Conservation (phyloP, 805 yeast species). For the Kuraishia ogatae region DNA sequence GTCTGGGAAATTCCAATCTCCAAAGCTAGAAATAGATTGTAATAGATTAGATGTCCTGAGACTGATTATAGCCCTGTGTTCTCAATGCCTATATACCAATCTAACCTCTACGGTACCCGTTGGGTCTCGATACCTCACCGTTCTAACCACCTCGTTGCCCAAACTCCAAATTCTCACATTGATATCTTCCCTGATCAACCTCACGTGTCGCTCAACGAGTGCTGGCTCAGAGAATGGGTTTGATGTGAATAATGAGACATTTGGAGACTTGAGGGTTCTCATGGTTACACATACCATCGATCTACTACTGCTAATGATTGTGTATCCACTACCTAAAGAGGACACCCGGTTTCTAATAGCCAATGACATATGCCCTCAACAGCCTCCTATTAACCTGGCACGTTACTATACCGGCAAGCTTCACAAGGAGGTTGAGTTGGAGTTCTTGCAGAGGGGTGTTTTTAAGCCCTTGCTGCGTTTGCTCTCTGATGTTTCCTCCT, state of each 20-base stretch:
- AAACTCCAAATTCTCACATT: constrained; percentile 38
- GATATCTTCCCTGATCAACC: constrained; percentile 65
- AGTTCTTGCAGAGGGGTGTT: constrained; percentile 37
- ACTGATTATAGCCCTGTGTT: constrained; percentile 49
- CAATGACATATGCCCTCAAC: constrained; percentile 18
- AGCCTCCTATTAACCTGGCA: constrained; percentile 36
- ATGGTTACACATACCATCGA: constrained; percentile 52
- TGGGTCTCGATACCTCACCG: constrained; percentile 58
- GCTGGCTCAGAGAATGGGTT: constrained; percentile 35
- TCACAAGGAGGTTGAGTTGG: constrained; percentile 45
- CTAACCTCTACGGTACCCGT: constrained; percentile 30
- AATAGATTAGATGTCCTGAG: constrained; percentile 63
- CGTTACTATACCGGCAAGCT: constrained; percentile 44
- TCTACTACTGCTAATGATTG: constrained; percentile 48
- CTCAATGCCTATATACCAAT: constrained; percentile 48
- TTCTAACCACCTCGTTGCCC: constrained; percentile 41
- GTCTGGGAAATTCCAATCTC: constrained; percentile 16
- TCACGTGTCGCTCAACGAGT: constrained; percentile 42
- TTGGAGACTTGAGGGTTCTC: constrained; percentile 33
- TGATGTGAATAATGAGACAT: constrained; percentile 19
- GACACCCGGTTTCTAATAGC: constrained; percentile 27
- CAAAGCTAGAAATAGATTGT: constrained; percentile 38
- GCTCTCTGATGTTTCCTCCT: constrained; percentile 16
- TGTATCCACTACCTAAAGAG: constrained; percentile 54
- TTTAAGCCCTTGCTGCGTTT: constrained; percentile 40